These are phyloP conservation scores for Lagenidium giganteum DNA, from an alignment of 352 stramenopile species.

Conservation along the genomic window DNA sequence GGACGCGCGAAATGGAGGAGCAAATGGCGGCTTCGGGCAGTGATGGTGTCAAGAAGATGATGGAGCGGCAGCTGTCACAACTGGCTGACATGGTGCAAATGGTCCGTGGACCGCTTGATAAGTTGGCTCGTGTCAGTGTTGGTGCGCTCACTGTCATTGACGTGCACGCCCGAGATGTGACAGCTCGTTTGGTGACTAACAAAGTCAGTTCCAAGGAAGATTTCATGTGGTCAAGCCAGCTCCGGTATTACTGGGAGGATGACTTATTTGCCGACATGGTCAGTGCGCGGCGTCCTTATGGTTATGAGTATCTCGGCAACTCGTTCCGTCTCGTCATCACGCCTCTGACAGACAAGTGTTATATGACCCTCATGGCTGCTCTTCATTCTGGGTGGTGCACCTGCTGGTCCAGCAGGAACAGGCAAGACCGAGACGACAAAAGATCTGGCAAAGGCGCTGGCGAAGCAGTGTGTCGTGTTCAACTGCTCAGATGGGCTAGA, in stretches of 20 bases:
- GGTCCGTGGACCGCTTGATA: constrained; percentile 84
- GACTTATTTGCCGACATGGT: constrained; percentile 90
- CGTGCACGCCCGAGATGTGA: constrained; percentile 93
- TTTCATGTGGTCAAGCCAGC: constrained; percentile 93
- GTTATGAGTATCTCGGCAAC: constrained; percentile 95
- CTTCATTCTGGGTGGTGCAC: constrained; percentile 90
- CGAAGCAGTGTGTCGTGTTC: constrained; percentile 95
- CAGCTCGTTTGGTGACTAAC: constrained; percentile 78
- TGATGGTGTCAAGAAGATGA: constrained; percentile 88
- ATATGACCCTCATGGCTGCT: constrained; percentile 93
- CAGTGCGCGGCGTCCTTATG: constrained; percentile 86
- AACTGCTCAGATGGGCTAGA: constrained; percentile 95
- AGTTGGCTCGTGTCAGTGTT: constrained; percentile 88
- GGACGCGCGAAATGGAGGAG: constrained; percentile 93
- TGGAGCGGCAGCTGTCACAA: constrained; percentile 86
- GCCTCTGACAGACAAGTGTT: constrained; percentile 94
- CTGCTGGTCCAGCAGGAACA: constrained; percentile 89
- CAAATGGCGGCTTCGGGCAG: constrained; percentile 74
- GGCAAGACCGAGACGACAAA: constrained; percentile 95
- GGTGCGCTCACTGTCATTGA: constrained; percentile 94
- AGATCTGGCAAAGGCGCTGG: constrained; percentile 90
- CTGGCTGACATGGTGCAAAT: constrained; percentile 95
- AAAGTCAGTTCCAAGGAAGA: constrained; percentile 87
- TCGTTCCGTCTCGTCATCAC: constrained; percentile 94
- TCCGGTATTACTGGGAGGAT: constrained; percentile 93